Evolutionary conservation across 2,329 filamentous ascomycete species (phyloP).

Genomic region (Trichoderma afroharzianum): DNA sequence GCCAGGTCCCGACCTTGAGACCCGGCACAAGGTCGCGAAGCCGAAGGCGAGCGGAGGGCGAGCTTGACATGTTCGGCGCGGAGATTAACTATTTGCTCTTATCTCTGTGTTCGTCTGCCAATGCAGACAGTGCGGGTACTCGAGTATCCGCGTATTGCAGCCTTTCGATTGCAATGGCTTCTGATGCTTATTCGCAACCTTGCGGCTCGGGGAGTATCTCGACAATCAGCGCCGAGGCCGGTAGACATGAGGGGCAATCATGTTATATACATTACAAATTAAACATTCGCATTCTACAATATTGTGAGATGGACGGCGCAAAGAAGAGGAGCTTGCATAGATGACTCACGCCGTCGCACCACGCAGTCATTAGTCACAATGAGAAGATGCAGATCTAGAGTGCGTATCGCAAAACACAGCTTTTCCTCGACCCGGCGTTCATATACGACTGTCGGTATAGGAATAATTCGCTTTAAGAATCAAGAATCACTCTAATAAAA

Average conservation of each 20-base stretch:
- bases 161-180: neutral
- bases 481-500: neutral
- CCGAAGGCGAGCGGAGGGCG: conserved; percentile 17
- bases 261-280: neutral
- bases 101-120: neutral
- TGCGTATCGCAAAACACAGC: neutral
- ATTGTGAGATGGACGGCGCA: neutral
- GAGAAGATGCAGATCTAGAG: neutral
- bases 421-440: neutral
- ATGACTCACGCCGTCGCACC: conserved; percentile 3
- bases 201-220: neutral
- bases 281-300: neutral
- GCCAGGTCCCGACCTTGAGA: conserved; percentile 39
- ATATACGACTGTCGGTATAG: neutral
- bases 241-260: neutral
- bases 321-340: neutral
- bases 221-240: neutral
- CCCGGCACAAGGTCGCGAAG: conserved; percentile 40
- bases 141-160: neutral
- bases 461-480: neutral
- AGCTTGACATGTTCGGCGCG: neutral
- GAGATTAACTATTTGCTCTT: neutral
- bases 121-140: neutral
- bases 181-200: neutral
- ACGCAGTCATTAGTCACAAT: neutral